These are phyloP conservation scores for Phytophthora ramorum DNA, from an alignment of 352 stramenopile species.

Conservation along the genomic window DNA sequence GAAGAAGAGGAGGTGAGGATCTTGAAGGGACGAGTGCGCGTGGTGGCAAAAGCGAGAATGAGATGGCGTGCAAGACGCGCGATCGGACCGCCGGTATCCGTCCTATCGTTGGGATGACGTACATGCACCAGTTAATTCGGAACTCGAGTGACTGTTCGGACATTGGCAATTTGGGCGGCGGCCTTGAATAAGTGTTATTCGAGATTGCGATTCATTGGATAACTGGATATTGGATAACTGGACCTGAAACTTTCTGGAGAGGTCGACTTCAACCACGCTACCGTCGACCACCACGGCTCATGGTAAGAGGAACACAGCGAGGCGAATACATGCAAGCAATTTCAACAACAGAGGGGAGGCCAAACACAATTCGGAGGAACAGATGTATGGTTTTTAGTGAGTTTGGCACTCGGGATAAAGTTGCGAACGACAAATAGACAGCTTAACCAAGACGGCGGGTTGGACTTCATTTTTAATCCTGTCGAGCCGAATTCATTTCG, in stretches of 20 bases:
- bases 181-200: not conserved
- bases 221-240: not conserved
- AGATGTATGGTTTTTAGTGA: too few relatives aligned
- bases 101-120: slow-evolving; percentile 21
- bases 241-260: not conserved
- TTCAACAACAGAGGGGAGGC: too few relatives aligned
- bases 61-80: slow-evolving; percentile 8
- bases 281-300: too few relatives aligned
- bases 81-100: slow-evolving; percentile 19
- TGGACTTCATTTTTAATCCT: too few relatives aligned
- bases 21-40: not conserved
- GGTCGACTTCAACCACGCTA: not conserved
- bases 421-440: too few relatives aligned
- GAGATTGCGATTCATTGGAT: too few relatives aligned
- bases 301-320: too few relatives aligned
- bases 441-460: too few relatives aligned
- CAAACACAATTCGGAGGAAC: too few relatives aligned
- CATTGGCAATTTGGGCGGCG: not conserved
- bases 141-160: not conserved
- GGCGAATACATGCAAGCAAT: too few relatives aligned
- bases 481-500: too few relatives aligned
- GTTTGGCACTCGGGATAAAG: too few relatives aligned
- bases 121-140: not conserved
- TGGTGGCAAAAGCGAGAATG: slow-evolving; percentile 28
- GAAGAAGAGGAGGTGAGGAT: not conserved